Evolutionary conservation across 305 asterid species (phyloP), one percentile per base, ranked within the genome.

Genomic region (Caryopteris hybrid): DNA sequence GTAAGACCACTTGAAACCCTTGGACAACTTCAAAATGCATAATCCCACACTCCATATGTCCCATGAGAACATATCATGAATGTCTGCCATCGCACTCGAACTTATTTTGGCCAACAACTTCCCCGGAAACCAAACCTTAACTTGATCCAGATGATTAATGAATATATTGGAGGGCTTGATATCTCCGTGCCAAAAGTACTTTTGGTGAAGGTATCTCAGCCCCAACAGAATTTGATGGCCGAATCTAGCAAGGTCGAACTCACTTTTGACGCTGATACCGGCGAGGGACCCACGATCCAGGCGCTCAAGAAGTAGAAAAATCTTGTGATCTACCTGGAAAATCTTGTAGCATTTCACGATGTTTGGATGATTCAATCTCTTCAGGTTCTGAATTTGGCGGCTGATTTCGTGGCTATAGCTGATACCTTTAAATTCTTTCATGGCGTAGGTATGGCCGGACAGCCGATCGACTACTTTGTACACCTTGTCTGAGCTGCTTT

Each of bases 11-110:
- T 17, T 14, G 29, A 62, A 42, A 39, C 64, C 74, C 58, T 54
- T 14, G 71, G 16, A 39, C 56, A 62, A 14, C 54, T 71, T 71
- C 47, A 78, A 46, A 59, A 71, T 42, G 66, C 66, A 66, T 61
- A 71, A 27, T 7, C 83, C 83, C 38, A 67, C 51, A 47, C 50
- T 46, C 83, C 83, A 78, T 13, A 74, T 5, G 68, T 78, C 83
- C 80, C 80, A 78, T 1, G 66, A 70, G 34, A 70, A 78, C 6
- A 42, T 66, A 48, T 67, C 81, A 25, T 72, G 61, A 22, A 68
- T 6, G 14, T 11, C 66, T 14, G 72, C 77, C 17, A 54, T 61
- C 25, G n/a, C 63, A 41, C 16, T 4, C 0, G 22, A 23, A 22
- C 27, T 21, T 4, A 22, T 10, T 7, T n/a, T 22, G 6, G 68